Conservation (phyloP, 1,284 basidiomycete genomes). For the Moesziomyces parantarcticus region DNA sequence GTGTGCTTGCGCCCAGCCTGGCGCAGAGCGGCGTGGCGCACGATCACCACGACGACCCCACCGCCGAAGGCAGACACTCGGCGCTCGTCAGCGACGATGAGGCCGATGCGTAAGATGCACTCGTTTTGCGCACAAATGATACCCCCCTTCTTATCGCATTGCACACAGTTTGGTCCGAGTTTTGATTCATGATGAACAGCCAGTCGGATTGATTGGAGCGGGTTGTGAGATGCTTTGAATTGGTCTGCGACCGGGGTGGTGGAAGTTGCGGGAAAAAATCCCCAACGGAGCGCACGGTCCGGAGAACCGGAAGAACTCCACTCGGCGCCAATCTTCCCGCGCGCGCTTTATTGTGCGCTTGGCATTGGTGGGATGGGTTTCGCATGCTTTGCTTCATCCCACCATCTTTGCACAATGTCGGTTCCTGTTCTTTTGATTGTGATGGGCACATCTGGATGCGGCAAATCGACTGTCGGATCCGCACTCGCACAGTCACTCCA, state of each 20-base stretch:
- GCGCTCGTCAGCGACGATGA: constrained; percentile 31
- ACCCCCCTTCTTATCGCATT: constrained; percentile 1
- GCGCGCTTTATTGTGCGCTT: no score
- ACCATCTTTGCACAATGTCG: constrained; percentile 1
- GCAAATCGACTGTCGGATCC: constrained; percentile 86
- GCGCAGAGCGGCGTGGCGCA: constrained; percentile 29
- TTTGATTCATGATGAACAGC: no score
- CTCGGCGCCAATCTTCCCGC: no score
- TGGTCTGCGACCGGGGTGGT: no score
- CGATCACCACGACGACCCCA: constrained; percentile 13
- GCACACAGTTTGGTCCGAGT: no score
- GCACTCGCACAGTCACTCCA: constrained; percentile 75
- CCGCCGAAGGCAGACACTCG: constrained; percentile 13
- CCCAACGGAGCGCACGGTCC: no score
- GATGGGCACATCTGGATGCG: constrained; percentile 68
- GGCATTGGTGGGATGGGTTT: no score
- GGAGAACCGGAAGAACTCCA: no score
- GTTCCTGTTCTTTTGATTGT: constrained; percentile 29
- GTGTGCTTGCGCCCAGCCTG: constrained; percentile 35
- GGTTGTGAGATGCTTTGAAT: no score
- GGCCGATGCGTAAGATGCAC: constrained; percentile 1
- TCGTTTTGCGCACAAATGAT: constrained; percentile 6
- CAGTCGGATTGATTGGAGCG: no score
- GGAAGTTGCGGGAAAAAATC: no score
- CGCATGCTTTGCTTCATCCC: not conserved